Percentiles rank a stretch among this genome's conserved stretches.
phyloP scores from a whole-genome alignment of 2,329 filamentous ascomycete genomes.

The Cercospora brassicicola region DNA sequence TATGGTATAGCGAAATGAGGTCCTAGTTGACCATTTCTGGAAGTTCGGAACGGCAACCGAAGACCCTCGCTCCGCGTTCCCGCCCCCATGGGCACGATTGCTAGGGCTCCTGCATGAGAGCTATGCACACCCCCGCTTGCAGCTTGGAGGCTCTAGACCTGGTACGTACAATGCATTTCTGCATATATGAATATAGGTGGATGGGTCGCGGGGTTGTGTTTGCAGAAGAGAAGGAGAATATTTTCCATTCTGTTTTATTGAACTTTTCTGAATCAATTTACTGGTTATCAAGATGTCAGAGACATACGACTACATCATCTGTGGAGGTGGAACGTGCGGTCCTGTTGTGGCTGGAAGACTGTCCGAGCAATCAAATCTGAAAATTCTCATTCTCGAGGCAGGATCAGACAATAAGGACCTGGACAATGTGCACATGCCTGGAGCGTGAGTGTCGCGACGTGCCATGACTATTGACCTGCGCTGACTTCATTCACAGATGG shows the following conservation, averaged over 20 bases:
- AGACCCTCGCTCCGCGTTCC: conserved; percentile 4
- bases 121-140: conserved; percentile 7
- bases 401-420: conserved; percentile 39
- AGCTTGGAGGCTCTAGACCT: conserved; percentile 3
- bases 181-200: neutral
- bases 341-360: conserved; percentile 31
- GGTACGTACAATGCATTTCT: conserved; percentile 1
- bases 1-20: conserved; percentile 3
- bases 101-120: neutral
- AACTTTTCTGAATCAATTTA: neutral
- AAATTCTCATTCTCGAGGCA: conserved; percentile 33
- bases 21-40: neutral
- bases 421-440: conserved; percentile 50
- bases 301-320: conserved; percentile 32
- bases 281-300: conserved; percentile 22
- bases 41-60: conserved; percentile 15
- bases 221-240: neutral
- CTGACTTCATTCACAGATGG: conserved; percentile 35
- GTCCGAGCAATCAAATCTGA: conserved; percentile 31
- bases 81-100: neutral
- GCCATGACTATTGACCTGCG: neutral
- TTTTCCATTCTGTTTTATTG: neutral
- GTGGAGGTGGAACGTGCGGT: conserved; percentile 33
- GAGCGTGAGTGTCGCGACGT: conserved; percentile 37
- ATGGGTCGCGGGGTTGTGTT: neutral